Percentiles rank a stretch among this genome's conserved stretches.
phyloP scores from a whole-genome alignment of 2,329 filamentous ascomycete species.

The Apiospora marii region DNA sequence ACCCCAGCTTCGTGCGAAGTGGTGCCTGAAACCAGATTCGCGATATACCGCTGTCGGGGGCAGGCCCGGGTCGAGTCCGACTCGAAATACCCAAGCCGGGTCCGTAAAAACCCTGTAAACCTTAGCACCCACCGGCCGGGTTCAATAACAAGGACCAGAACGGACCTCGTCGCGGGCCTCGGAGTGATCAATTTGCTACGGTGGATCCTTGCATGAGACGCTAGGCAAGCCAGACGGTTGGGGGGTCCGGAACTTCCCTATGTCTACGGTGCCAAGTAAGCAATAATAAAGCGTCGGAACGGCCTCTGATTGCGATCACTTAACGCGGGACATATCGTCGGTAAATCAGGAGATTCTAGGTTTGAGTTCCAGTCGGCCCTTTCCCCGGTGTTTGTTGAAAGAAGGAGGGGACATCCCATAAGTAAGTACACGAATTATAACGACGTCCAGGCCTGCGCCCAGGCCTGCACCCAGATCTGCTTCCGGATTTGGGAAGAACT shows the following conservation, averaged over 20 bases:
- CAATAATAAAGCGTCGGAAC: not conserved
- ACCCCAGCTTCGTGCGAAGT: not conserved
- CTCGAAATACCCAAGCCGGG: not conserved
- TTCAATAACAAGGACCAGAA: not conserved
- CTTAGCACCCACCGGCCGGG: not conserved
- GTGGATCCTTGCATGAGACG: not conserved
- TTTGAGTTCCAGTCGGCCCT: slow-evolving; percentile 28
- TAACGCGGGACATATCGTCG: not conserved
- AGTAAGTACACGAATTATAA: not conserved
- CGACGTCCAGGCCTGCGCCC: not conserved
- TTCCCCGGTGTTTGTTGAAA: not conserved
- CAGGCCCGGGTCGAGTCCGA: not conserved
- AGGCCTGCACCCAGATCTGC: not conserved
- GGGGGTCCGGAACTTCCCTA: not conserved
- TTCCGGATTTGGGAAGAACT: not conserved
- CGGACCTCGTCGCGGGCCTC: not conserved
- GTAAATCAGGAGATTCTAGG: slow-evolving; percentile 28
- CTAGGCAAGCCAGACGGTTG: not conserved
- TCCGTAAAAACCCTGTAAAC: not conserved
- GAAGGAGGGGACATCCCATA: not conserved
- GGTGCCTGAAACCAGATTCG: not conserved
- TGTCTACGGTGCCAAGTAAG: not conserved
- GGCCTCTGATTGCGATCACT: slow-evolving; percentile 51
- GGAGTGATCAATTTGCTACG: not conserved
- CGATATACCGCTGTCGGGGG: not conserved